phyloP scores from a whole-genome alignment of 345 rosid species.

The Crucihimalaya himalaica region DNA sequence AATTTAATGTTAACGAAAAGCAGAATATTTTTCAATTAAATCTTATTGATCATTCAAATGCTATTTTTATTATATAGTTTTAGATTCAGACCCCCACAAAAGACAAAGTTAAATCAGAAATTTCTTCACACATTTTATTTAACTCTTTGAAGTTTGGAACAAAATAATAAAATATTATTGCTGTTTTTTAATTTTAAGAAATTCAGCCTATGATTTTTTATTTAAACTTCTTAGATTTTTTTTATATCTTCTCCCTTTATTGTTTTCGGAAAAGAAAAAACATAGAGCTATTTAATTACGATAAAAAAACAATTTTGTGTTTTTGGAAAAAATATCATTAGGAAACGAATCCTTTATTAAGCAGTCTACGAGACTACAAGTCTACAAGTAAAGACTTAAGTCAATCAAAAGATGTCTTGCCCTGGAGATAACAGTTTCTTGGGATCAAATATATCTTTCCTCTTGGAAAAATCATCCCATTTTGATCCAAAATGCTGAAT shows the following conservation, averaged over 20 bases:
- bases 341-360: not conserved
- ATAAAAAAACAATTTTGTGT: no score
- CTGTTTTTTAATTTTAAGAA: no score
- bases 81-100: not conserved
- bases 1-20: not conserved
- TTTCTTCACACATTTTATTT: not conserved
- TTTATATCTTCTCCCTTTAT: no score
- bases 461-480: conserved; percentile 55
- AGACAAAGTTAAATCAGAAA: not conserved
- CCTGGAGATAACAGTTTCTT: conserved; percentile 78
- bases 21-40: not conserved
- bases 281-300: no score
- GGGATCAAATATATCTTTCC: conserved; percentile 76
- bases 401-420: conserved; percentile 61
- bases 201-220: no score
- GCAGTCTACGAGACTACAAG: not conserved
- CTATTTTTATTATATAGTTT: not conserved
- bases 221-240: no score
- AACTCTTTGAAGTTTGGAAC: no score
- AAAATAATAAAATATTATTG: no score
- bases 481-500: conserved; percentile 71
- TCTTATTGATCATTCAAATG: not conserved
- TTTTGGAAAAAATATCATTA: not conserved
- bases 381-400: not conserved
- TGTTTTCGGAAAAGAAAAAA: not conserved